phyloP scores from a whole-genome alignment of 306 rosid species.

The Prosopis cineraria region DNA sequence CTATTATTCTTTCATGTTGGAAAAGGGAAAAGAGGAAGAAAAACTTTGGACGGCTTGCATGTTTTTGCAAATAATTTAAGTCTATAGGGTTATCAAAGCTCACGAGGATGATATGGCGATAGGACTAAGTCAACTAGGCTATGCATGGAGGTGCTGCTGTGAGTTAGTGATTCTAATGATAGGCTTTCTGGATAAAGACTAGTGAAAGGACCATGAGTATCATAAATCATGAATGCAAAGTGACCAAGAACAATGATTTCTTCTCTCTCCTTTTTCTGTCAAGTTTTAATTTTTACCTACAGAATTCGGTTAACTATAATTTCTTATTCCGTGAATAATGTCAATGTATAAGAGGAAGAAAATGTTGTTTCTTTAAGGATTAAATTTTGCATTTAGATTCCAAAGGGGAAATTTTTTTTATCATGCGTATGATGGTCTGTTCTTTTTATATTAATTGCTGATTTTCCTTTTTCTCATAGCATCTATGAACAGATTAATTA shows the following conservation, averaged over 20 bases:
- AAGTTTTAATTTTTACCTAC: not conserved
- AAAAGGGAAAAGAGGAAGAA: constrained; percentile 25
- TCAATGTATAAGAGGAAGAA: constrained; percentile 7
- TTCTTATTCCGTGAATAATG: constrained; percentile 9
- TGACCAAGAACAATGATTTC: constrained; percentile 48
- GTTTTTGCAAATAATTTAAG: constrained; percentile 19
- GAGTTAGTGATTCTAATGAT: constrained; percentile 49
- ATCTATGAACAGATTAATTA: constrained; percentile 33
- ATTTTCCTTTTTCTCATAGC: constrained; percentile 34
- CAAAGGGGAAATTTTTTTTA: constrained; percentile 41
- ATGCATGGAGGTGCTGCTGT: constrained; percentile 38
- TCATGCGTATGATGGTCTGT: constrained; percentile 31
- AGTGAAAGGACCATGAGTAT: constrained; percentile 33
- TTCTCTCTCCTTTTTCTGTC: constrained; percentile 2
- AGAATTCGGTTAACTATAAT: not conserved
- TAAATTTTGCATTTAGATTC: constrained; percentile 35
- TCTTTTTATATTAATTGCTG: constrained; percentile 23
- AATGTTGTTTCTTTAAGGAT: constrained; percentile 14
- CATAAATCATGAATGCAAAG: constrained; percentile 43
- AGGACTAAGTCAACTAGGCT: constrained; percentile 48
- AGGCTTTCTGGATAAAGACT: constrained; percentile 38
- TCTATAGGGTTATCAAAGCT: constrained; percentile 31
- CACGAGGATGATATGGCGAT: constrained; percentile 4
- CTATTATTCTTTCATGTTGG: constrained; percentile 27
- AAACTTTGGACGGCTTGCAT: constrained; percentile 26